Conservation (phyloP, 1,139 yeast species). For the Kodamaea ohmeri region DNA sequence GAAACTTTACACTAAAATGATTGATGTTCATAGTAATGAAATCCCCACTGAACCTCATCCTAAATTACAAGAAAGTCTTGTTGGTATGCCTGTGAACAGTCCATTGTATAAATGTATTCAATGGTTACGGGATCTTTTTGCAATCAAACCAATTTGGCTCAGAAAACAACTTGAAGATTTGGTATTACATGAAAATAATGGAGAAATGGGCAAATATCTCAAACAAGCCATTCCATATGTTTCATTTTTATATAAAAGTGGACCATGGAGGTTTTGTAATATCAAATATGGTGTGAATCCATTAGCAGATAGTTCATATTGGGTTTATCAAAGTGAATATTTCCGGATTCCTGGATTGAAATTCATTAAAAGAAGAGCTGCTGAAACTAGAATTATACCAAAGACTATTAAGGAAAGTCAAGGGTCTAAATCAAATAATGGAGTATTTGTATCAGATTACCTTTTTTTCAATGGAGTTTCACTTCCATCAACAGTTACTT, state of each 20-base stretch:
- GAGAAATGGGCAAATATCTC: slow-evolving; percentile 51
- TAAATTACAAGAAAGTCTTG: slow-evolving; percentile 36
- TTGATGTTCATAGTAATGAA: slow-evolving; percentile 31
- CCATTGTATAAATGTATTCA: slow-evolving; percentile 49
- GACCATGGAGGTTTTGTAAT: slow-evolving; percentile 95
- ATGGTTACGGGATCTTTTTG: slow-evolving; percentile 55
- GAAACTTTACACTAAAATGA: slow-evolving; percentile 47
- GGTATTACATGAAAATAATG: slow-evolving; percentile 18
- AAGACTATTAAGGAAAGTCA: slow-evolving; percentile 14
- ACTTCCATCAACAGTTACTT: slow-evolving; percentile 66
- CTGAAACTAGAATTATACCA: slow-evolving; percentile 17
- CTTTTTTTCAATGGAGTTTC: slow-evolving; percentile 72
- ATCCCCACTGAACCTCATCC: slow-evolving; percentile 35
- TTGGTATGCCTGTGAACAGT: slow-evolving; percentile 25
- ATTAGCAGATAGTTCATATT: slow-evolving; percentile 47
- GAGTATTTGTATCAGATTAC: slow-evolving; percentile 39
- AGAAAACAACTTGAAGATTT: slow-evolving; percentile 69
- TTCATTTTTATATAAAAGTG: slow-evolving; percentile 75
- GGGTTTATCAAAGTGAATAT: slow-evolving; percentile 79
- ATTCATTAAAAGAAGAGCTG: slow-evolving; percentile 13
- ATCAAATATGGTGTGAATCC: slow-evolving; percentile 82
- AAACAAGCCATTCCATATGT: slow-evolving; percentile 82
- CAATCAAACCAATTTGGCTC: slow-evolving; percentile 79
- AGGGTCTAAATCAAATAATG: slow-evolving; percentile 9
- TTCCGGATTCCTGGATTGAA: slow-evolving; percentile 55